Evolutionary conservation across 2,329 filamentous ascomycete genomes (phyloP).

Genomic region (Aspergillus ustus): DNA sequence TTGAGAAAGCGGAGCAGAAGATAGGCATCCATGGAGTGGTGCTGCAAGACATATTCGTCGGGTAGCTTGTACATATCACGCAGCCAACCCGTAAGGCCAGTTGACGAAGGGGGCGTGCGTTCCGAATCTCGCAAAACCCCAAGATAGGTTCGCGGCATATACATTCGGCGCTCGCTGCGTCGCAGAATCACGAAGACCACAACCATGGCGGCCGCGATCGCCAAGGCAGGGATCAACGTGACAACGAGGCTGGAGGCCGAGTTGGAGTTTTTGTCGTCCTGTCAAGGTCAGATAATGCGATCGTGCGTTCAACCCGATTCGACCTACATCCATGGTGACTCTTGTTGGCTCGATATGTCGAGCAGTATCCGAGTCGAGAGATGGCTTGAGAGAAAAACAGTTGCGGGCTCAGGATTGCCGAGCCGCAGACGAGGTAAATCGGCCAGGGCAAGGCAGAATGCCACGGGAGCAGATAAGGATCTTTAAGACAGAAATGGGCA

Average conservation of each 20-base stretch:
- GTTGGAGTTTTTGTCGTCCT: conserved; percentile 29
- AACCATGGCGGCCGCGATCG: conserved; percentile 52
- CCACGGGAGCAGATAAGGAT: neutral
- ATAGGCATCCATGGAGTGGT: conserved; percentile 90
- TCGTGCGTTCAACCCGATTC: neutral
- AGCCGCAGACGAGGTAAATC: neutral
- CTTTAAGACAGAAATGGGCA: neutral
- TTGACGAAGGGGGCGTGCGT: conserved; percentile 63
- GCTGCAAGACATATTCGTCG: conserved; percentile 82
- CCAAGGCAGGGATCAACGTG: conserved; percentile 53
- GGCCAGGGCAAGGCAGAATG: conserved; percentile 4
- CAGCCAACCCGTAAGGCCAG: conserved; percentile 70
- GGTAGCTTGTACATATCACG: conserved; percentile 66
- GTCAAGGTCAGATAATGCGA: conserved; percentile 7
- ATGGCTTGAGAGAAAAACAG: neutral
- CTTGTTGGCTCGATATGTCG: neutral
- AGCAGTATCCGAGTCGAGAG: neutral
- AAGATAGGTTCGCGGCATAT: conserved; percentile 61
- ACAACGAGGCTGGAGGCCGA: conserved; percentile 54
- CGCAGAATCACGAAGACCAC: conserved; percentile 58
- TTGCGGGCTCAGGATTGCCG: neutral
- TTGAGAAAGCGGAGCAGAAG: conserved; percentile 88
- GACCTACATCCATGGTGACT: neutral
- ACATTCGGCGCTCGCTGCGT: conserved; percentile 53
- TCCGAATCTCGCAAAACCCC: conserved; percentile 57